Percentiles rank a stretch among this genome's conserved stretches.
Conservation (phyloP, 2,329 filamentous ascomycete species). For the Biscogniauxia mediterranea region DNA sequence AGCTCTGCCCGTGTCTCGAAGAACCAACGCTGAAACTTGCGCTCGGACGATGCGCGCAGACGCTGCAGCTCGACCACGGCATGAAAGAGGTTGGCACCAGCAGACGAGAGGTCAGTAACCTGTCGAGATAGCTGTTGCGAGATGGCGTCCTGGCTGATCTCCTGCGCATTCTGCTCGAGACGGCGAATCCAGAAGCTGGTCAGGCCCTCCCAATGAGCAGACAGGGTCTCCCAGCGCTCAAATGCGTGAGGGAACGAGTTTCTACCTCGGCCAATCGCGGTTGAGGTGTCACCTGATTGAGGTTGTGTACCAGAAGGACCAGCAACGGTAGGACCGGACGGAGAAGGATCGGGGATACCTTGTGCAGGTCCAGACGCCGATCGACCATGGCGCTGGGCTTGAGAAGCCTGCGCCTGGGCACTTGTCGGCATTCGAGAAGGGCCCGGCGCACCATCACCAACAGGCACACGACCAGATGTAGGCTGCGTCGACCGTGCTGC, state of each 20-base stretch:
- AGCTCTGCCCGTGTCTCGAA: constrained; percentile 89
- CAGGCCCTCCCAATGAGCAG: constrained; percentile 95
- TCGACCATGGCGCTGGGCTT: constrained; percentile 24
- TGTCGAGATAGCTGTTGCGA: constrained; percentile 88
- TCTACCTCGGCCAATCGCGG: constrained; percentile 38
- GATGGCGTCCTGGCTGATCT: constrained; percentile 77
- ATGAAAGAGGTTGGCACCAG: constrained; percentile 95
- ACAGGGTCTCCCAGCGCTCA: constrained; percentile 94
- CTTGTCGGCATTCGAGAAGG: constrained; percentile 17
- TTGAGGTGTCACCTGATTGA: constrained; percentile 34
- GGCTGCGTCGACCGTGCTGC: constrained; percentile 10
- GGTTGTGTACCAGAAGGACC: constrained; percentile 33
- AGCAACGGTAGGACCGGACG: constrained; percentile 24
- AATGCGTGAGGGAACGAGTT: constrained; percentile 94
- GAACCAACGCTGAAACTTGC: constrained; percentile 98
- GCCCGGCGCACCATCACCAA: constrained; percentile 15
- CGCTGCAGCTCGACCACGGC: constrained; percentile 95
- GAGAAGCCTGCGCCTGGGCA: constrained; percentile 23
- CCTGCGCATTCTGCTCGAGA: constrained; percentile 84
- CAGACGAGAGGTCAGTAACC: constrained; percentile 94
- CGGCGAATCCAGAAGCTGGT: constrained; percentile 97
- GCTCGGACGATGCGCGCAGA: constrained; percentile 88
- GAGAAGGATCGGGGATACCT: constrained; percentile 13
- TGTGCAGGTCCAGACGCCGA: constrained; percentile 20
- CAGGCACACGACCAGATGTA: constrained; percentile 20